Conservation (phyloP, 805 yeast species). For the Lipomyces mesembrius region DNA sequence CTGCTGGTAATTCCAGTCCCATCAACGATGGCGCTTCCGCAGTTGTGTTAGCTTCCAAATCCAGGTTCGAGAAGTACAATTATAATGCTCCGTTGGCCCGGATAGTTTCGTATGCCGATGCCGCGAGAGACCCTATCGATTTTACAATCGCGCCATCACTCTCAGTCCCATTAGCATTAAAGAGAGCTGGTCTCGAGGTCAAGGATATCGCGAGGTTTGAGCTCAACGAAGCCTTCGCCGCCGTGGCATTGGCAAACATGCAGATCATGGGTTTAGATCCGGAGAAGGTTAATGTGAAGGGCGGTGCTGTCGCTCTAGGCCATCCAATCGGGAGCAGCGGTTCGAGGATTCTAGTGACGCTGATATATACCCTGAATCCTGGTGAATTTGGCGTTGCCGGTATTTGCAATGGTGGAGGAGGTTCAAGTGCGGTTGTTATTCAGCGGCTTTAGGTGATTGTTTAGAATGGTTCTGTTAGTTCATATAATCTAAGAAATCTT, state of each 20-base stretch:
- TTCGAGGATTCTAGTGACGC: constrained; percentile 77
- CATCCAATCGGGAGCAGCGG: constrained; percentile 96
- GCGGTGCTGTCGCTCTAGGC: constrained; percentile 96
- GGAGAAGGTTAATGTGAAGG: constrained; percentile 80
- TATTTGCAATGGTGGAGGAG: constrained; percentile 98
- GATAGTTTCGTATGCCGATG: constrained; percentile 92
- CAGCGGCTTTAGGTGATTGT: constrained; percentile 1
- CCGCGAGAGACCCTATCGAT: constrained; percentile 88
- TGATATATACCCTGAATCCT: constrained; percentile 53
- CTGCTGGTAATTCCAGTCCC: constrained; percentile 94
- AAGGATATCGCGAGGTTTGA: constrained; percentile 82
- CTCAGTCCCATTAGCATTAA: constrained; percentile 89
- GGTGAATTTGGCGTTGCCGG: constrained; percentile 91
- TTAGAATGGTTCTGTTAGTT: constrained; percentile 43
- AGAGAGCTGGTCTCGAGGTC: constrained; percentile 69
- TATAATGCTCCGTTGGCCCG: constrained; percentile 71
- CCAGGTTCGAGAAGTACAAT: constrained; percentile 65
- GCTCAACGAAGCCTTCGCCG: constrained; percentile 93
- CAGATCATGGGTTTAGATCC: constrained; percentile 66
- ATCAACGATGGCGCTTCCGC: constrained; percentile 97
- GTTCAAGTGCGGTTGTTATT: constrained; percentile 82
- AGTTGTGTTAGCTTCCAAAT: constrained; percentile 77
- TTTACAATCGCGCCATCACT: constrained; percentile 93
- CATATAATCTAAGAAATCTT: too few relatives aligned
- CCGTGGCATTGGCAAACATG: constrained; percentile 85